Evolutionary conservation across 768 basidiomycete species (phyloP), one percentile per base, ranked within the genome.

Genomic region (Brasilioporus rufonigricans): DNA sequence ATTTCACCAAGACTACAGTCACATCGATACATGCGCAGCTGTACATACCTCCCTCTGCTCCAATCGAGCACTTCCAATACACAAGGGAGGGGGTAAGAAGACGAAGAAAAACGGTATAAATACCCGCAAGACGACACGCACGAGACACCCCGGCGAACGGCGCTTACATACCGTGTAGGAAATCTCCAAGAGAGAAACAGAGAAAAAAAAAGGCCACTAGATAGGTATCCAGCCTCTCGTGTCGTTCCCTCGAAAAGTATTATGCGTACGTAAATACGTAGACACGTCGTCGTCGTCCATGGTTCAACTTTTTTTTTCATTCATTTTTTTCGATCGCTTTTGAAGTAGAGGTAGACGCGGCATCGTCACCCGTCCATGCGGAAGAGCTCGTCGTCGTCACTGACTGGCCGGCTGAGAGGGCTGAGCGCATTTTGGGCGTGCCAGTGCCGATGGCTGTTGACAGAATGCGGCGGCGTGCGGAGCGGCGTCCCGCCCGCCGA

Each of bases 361-460:
- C 9, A 31, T 72, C 65, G 78, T n/a, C n/a, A n/a, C n/a, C 50
- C 75, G 58, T 89, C 87, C 83, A 89, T 84, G 62, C 76, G 76
- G 67, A 91, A 91, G 65, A 90, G 68, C 63, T 86, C 87, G 65
- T 87, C 86, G 56, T 87, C 77, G 53, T 77, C 81, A 32, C 14
- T 75, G n/a, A 78, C 81, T 4, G 85, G 83, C 51, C 81, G 74
- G 61, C 83, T 82, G 53, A 87, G 71, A 49, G 86, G 86, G 65
- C 86, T 87, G 62, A 79, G 66, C 40, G 79, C 73, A 45, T 66
- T 65, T 48, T 71, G 61, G 10, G 65, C 47, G 41, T 76, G 70
- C 71, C 73, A 80, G 50, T 65, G 67, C 36, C 76, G 66, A 46
- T 40, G 57, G 44, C 13, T 57, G 51, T 52, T 63, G 8, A 44